phyloP scores from a whole-genome alignment of 2,329 filamentous ascomycete species.

The Gaeumannomyces tritici region DNA sequence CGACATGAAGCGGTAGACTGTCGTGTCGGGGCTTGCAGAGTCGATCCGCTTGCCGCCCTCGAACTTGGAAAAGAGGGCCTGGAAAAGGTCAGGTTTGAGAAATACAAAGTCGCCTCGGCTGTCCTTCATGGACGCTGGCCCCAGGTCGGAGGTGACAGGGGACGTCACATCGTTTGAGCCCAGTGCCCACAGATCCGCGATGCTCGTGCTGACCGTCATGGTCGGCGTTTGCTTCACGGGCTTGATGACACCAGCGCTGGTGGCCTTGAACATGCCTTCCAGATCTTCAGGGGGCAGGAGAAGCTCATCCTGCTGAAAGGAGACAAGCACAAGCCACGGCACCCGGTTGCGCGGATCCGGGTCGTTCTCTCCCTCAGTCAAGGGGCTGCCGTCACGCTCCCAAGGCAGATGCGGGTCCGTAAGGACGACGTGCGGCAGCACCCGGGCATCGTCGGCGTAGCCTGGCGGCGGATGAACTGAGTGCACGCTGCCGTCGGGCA shows the following conservation, averaged over 20 bases:
- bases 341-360: slow-evolving; percentile 13
- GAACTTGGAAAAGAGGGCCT: slow-evolving; percentile 12
- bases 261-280: slow-evolving; percentile 7
- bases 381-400: slow-evolving; percentile 21
- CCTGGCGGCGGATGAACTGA: slow-evolving; percentile 29
- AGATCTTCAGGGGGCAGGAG: slow-evolving; percentile 12
- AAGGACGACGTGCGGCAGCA: slow-evolving; percentile 34
- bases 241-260: slow-evolving; percentile 4
- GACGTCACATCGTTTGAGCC: not conserved
- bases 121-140: slow-evolving; percentile 1
- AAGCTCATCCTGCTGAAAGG: slow-evolving; percentile 23
- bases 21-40: slow-evolving; percentile 10
- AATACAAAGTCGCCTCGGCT: slow-evolving; percentile 20
- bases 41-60: slow-evolving; percentile 3
- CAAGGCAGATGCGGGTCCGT: slow-evolving; percentile 32
- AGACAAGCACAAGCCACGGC: slow-evolving; percentile 30
- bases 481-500: slow-evolving; percentile 23
- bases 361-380: not conserved
- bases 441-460: slow-evolving; percentile 19
- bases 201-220: slow-evolving; percentile 14
- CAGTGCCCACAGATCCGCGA: slow-evolving; percentile 4
- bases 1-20: slow-evolving; percentile 21
- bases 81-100: slow-evolving; percentile 16
- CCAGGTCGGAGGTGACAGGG: not conserved
- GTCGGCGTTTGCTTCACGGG: slow-evolving; percentile 12